Conservation (phyloP, 768 basidiomycete genomes). For the Pisolithus marmoratus region DNA sequence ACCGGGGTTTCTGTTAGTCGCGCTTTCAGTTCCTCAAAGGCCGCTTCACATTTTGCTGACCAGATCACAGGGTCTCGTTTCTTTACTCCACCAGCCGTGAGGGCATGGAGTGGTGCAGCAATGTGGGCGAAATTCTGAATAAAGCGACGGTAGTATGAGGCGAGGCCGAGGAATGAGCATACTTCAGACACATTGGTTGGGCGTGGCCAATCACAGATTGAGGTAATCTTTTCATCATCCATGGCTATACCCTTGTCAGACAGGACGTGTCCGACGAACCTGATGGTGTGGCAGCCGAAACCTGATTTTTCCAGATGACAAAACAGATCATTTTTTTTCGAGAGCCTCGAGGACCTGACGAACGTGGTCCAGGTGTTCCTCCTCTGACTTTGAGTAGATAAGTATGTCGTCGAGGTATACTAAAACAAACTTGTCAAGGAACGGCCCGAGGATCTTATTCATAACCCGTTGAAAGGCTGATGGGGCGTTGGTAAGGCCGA, state of each 20-base stretch:
- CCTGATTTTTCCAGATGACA: neutral
- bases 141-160: neutral
- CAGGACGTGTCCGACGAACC: neutral
- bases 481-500: conserved; percentile 31
- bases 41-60: neutral
- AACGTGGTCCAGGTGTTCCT: conserved; percentile 25
- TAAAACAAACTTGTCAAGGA: conserved; percentile 28
- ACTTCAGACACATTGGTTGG: neutral
- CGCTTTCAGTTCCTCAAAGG: neutral
- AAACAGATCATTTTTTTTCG: conserved; percentile 6
- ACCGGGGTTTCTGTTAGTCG: neutral
- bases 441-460: conserved; percentile 6
- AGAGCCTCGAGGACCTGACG: conserved; percentile 31
- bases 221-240: neutral
- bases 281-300: neutral
- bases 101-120: neutral
- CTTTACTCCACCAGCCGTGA: neutral
- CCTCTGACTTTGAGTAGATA: conserved; percentile 29
- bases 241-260: neutral
- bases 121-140: neutral
- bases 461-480: conserved; percentile 23
- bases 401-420: conserved; percentile 27
- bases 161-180: too few species aligned
- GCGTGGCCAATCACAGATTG: neutral
- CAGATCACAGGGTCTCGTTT: neutral